Conservation (phyloP, 2,329 filamentous ascomycete species). For the Cercospora berteroae region DNA sequence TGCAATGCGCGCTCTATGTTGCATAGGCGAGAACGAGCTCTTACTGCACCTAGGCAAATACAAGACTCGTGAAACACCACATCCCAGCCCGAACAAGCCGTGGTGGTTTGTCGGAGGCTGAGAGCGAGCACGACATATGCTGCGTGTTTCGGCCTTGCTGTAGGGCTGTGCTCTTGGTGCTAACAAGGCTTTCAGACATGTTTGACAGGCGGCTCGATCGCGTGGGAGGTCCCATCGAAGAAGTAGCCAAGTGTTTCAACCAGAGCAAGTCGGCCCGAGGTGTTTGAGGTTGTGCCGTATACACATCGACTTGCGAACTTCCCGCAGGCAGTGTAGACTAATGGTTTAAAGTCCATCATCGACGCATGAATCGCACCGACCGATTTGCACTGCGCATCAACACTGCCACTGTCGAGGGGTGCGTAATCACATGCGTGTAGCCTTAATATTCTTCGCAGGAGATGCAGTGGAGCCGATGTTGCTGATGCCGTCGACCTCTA, state of each 20-base stretch:
- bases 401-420: not conserved
- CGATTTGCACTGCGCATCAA: not conserved
- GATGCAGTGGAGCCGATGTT: not conserved
- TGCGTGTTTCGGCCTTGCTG: not conserved
- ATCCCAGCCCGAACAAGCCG: not conserved
- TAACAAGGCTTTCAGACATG: not conserved
- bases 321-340: not conserved
- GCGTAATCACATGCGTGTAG: not conserved
- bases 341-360: not conserved
- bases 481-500: not conserved
- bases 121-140: not conserved
- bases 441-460: not conserved
- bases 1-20: not conserved
- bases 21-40: not conserved
- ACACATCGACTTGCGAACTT: not conserved
- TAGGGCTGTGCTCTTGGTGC: not conserved
- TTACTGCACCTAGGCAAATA: not conserved
- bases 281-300: not conserved
- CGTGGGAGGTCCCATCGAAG: not conserved
- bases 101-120: not conserved
- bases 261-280: not conserved
- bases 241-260: not conserved
- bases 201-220: not conserved
- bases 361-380: not conserved
- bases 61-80: not conserved